Evolutionary conservation across 2,329 filamentous ascomycete genomes (phyloP).

Genomic region (Phyllachora maydis): DNA sequence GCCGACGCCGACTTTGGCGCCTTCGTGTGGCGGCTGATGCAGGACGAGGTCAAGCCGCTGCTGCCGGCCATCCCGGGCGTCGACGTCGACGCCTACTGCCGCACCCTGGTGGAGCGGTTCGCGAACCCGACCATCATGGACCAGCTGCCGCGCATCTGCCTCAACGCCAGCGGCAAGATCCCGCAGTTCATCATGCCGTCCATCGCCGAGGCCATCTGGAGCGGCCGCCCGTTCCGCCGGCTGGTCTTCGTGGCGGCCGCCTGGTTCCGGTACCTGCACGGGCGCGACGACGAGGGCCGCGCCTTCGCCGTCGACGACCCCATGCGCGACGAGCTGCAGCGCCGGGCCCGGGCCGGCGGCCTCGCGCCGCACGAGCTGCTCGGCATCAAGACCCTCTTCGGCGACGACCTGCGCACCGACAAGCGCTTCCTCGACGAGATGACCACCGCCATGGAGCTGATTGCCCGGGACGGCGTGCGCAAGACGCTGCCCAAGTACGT

Average conservation of each 20-base stretch:
- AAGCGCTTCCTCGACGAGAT: slow-evolving; percentile 24
- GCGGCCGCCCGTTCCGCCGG: slow-evolving; percentile 20
- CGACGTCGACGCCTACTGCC: slow-evolving; percentile 28
- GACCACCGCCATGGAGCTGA: slow-evolving; percentile 22
- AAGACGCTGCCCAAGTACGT: slow-evolving; percentile 27
- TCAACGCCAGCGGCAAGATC: slow-evolving; percentile 31
- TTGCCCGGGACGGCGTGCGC: slow-evolving; percentile 23
- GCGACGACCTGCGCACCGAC: slow-evolving; percentile 26
- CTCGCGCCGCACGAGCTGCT: slow-evolving; percentile 19
- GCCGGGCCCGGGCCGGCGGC: slow-evolving; percentile 20
- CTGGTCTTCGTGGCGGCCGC: slow-evolving; percentile 24
- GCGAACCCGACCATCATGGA: slow-evolving; percentile 35
- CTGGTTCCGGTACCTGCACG: slow-evolving; percentile 29
- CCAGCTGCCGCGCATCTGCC: slow-evolving; percentile 26
- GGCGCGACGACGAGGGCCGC: slow-evolving; percentile 24
- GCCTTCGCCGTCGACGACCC: slow-evolving; percentile 21
- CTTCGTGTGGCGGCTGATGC: slow-evolving; percentile 32
- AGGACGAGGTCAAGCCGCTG: slow-evolving; percentile 29
- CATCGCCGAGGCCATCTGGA: slow-evolving; percentile 23
- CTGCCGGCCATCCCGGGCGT: slow-evolving; percentile 27
- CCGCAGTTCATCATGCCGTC: slow-evolving; percentile 28
- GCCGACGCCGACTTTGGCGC: slow-evolving; percentile 21
- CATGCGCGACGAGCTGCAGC: slow-evolving; percentile 23
- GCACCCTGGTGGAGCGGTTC: slow-evolving; percentile 30
- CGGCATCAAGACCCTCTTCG: slow-evolving; percentile 23